phyloP scores from a whole-genome alignment of 73 alveolate species.

The Diophrys appendiculata region DNA sequence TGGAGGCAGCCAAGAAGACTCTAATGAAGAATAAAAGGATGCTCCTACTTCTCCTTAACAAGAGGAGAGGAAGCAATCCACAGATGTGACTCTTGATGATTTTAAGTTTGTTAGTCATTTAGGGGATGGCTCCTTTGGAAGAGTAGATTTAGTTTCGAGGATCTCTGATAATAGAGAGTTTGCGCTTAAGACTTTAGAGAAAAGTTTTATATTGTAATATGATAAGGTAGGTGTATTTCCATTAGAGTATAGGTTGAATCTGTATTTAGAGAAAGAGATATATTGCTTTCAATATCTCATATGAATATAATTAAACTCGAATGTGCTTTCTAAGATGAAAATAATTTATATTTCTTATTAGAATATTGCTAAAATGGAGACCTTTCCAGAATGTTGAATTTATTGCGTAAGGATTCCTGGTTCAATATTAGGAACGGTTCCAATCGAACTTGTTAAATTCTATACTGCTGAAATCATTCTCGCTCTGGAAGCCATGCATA shows the following conservation, averaged over 20 bases:
- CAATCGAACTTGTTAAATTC: neutral
- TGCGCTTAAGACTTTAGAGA: conserved; percentile 17
- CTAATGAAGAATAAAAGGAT: neutral
- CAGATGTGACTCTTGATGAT: conserved; percentile 7
- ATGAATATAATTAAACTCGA: conserved; percentile 6
- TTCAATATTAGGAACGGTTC: neutral
- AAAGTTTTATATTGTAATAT: neutral
- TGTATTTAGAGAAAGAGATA: conserved; percentile 9
- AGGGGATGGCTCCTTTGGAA: conserved; percentile 27
- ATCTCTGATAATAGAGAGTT: neutral
- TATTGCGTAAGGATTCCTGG: neutral
- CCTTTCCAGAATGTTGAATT: neutral
- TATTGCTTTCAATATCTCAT: conserved; percentile 1
- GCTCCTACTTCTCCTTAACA: neutral
- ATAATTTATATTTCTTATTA: conserved; percentile 3
- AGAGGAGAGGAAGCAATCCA: neutral
- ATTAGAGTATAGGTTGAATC: neutral
- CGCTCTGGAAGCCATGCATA: conserved; percentile 22
- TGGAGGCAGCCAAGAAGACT: neutral
- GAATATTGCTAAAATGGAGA: conserved; percentile 16
- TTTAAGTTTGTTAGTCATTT: conserved; percentile 2
- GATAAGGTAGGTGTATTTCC: neutral
- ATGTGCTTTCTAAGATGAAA: conserved; percentile 9
- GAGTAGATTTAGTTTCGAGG: conserved; percentile 7
- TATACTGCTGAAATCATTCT: conserved; percentile 16